Evolutionary conservation across 1,139 yeast species (phyloP).

Genomic region (Pichia sp.): DNA sequence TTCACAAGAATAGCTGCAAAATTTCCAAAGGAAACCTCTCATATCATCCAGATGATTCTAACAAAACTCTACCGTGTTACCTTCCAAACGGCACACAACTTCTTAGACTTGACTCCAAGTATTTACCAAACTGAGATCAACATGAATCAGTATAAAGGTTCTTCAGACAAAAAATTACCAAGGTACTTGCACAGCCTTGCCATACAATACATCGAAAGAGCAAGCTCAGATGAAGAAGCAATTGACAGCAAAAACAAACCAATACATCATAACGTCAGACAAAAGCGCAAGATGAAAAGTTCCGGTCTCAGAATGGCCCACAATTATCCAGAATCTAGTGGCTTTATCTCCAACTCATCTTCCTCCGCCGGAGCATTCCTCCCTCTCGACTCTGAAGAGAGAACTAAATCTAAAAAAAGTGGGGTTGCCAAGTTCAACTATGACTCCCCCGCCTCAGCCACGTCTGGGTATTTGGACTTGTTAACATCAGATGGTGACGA

Average conservation of each 20-base stretch:
- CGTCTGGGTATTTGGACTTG: conserved; percentile 3
- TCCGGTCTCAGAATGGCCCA: not conserved
- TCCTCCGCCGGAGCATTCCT: not conserved
- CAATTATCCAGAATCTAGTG: not conserved
- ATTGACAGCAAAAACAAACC: not conserved
- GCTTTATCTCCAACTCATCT: not conserved
- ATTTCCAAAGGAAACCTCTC: conserved; percentile 88
- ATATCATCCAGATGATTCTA: conserved; percentile 87
- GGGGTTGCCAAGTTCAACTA: not conserved
- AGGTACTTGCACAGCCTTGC: conserved; percentile 41
- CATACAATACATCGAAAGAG: conserved; percentile 10
- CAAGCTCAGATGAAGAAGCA: conserved; percentile 1
- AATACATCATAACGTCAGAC: not conserved
- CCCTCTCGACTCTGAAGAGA: not conserved
- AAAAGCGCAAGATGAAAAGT: conserved; percentile 1
- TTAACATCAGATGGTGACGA: conserved; percentile 33
- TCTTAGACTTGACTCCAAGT: conserved; percentile 79
- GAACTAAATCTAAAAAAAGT: not conserved
- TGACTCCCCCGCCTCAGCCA: not conserved
- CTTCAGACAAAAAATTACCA: conserved; percentile 52
- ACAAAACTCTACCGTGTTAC: conserved; percentile 87
- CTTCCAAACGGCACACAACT: conserved; percentile 81
- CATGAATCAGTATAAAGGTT: conserved; percentile 49
- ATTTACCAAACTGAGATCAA: conserved; percentile 71
- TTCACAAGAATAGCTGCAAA: conserved; percentile 68